A percentile compares a stretch with the other conserved stretches of the same genome.
Conservation (phyloP, 31 red algal genomes). For the Bonnemaisonia californica region DNA sequence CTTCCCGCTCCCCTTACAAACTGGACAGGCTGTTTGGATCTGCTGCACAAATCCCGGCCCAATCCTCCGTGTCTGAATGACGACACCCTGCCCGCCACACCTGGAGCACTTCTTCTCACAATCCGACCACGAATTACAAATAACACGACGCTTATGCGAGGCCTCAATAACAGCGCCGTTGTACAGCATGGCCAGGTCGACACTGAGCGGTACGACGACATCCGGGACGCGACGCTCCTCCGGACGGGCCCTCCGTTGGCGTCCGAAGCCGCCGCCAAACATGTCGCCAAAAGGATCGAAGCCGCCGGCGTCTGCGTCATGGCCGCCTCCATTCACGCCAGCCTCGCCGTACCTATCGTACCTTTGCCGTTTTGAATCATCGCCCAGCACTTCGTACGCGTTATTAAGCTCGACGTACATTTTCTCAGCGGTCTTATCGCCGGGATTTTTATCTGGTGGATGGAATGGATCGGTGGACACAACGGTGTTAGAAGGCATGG, state of each 20-base stretch:
- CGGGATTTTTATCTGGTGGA: constrained; percentile 89
- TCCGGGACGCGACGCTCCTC: constrained; percentile 68
- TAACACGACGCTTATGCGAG: constrained; percentile 76
- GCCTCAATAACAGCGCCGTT: constrained; percentile 80
- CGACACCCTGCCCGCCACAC: constrained; percentile 74
- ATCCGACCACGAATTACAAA: constrained; percentile 76
- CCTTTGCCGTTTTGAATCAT: constrained; percentile 68
- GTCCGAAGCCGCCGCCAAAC: constrained; percentile 43
- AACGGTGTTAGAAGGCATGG: too few species aligned
- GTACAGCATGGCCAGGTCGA: constrained; percentile 74
- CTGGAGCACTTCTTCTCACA: constrained; percentile 74
- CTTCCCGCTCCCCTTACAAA: constrained; percentile 82
- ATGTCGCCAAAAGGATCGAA: constrained; percentile 46
- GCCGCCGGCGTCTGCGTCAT: constrained; percentile 27
- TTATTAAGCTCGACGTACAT: constrained; percentile 79
- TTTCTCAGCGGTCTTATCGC: constrained; percentile 75
- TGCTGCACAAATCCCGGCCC: constrained; percentile 92
- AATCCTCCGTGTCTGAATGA: constrained; percentile 61
- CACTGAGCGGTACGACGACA: constrained; percentile 68
- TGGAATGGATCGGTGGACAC: too few species aligned
- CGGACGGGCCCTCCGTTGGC: constrained; percentile 14
- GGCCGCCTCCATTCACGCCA: constrained; percentile 61
- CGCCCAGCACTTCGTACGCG: constrained; percentile 93
- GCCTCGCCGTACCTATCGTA: constrained; percentile 94
- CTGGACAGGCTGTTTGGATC: constrained; percentile 70